Evolutionary conservation across 2,329 filamentous ascomycete species (phyloP).

Genomic region (Ceratocystis ficicola): DNA sequence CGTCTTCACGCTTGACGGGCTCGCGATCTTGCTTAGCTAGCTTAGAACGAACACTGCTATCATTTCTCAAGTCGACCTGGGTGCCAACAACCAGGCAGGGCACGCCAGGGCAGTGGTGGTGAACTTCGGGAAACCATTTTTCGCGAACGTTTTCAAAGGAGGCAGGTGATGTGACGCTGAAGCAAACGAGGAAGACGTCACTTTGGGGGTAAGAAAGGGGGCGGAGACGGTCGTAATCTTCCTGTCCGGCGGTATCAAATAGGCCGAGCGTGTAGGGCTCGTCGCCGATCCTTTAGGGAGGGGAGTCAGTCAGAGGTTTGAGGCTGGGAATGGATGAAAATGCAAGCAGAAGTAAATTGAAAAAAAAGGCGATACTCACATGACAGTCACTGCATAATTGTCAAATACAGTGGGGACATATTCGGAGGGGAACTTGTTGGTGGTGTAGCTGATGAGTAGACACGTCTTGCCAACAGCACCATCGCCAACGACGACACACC

Average conservation of each 20-base stretch:
- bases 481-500: conserved; percentile 97
- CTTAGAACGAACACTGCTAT: conserved; percentile 77
- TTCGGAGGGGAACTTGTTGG: conserved; percentile 99
- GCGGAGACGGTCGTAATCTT: conserved; percentile 96
- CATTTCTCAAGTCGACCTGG: conserved; percentile 90
- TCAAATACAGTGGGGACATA: conserved; percentile 99
- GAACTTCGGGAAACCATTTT: conserved; percentile 98
- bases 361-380: conserved; percentile 52
- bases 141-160: conserved; percentile 98
- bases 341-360: conserved; percentile 20
- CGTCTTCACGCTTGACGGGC: conserved; percentile 82
- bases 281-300: conserved; percentile 75
- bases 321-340: conserved; percentile 11
- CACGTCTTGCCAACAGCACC: conserved; percentile 99
- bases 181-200: conserved; percentile 97
- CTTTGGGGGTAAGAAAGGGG: conserved; percentile 97
- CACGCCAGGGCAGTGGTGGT: conserved; percentile 95
- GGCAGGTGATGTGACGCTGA: conserved; percentile 91
- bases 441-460: conserved; percentile 97
- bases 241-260: conserved; percentile 97
- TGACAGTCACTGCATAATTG: conserved; percentile 98
- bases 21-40: conserved; percentile 91
- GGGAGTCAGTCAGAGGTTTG: background rate
- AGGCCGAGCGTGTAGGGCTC: conserved; percentile 95
- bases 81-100: conserved; percentile 97